These are phyloP conservation scores for Fusarium buharicum DNA, from an alignment of 2,329 filamentous ascomycete species.

Conservation along the genomic window DNA sequence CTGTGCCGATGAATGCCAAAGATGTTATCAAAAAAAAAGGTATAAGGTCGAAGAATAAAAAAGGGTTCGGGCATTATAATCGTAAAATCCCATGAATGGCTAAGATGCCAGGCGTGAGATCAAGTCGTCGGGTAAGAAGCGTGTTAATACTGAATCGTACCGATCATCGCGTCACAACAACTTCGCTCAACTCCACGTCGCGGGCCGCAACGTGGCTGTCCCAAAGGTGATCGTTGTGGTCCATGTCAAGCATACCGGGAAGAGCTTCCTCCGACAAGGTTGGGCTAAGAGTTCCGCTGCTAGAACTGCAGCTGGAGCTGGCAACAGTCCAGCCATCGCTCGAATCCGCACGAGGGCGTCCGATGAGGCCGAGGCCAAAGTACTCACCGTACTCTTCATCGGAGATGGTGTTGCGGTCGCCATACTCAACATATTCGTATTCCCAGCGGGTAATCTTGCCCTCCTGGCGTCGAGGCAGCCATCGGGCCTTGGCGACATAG, in stretches of 20 bases:
- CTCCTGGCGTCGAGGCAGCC: slow-evolving; percentile 81
- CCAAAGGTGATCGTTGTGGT: slow-evolving; percentile 49
- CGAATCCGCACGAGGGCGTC: slow-evolving; percentile 59
- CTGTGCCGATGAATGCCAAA: slow-evolving; percentile 56
- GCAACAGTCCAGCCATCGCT: slow-evolving; percentile 92
- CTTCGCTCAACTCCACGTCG: slow-evolving; percentile 59
- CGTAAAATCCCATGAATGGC: slow-evolving; percentile 37
- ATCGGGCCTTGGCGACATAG: slow-evolving; percentile 82
- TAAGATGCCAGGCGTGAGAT: slow-evolving; percentile 23
- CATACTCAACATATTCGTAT: slow-evolving; percentile 91
- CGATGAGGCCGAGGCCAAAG: slow-evolving; percentile 60
- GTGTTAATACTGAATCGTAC: slow-evolving; percentile 6
- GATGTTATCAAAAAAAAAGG: slow-evolving; percentile 47
- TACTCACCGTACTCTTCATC: slow-evolving; percentile 62
- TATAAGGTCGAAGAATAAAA: slow-evolving; percentile 49
- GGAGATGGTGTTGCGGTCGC: slow-evolving; percentile 63
- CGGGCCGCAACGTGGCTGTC: slow-evolving; percentile 46
- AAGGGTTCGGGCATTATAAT: slow-evolving; percentile 47
- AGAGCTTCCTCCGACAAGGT: slow-evolving; percentile 58
- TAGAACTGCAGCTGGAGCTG: slow-evolving; percentile 71
- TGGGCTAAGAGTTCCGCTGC: slow-evolving; percentile 62
- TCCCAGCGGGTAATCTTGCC: slow-evolving; percentile 94
- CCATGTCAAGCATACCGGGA: slow-evolving; percentile 52
- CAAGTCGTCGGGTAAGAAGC: slow-evolving; percentile 19
- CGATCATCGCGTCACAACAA: slow-evolving; percentile 55